Conservation (phyloP, 352 stramenopile species). For the Thalassiosira tumida region DNA sequence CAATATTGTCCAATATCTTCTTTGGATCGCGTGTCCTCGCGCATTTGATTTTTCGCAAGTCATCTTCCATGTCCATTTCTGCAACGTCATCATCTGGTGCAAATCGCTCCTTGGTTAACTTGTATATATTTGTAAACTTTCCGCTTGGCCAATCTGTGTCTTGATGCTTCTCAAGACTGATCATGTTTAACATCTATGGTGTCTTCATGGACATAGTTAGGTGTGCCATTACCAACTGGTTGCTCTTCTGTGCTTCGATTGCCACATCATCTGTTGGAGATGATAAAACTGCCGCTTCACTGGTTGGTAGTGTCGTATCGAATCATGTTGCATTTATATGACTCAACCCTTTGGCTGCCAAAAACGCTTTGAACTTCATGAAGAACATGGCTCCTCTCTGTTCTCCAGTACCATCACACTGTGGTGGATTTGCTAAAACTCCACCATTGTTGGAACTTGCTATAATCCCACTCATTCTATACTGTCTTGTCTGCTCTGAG, state of each 20-base stretch:
- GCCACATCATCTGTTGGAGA: background rate
- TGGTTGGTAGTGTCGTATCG: background rate
- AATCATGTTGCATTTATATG: background rate
- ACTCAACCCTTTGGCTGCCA: background rate
- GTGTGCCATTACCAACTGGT: background rate
- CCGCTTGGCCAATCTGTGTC: background rate
- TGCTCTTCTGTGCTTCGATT: background rate
- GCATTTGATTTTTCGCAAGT: background rate
- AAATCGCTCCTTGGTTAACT: background rate
- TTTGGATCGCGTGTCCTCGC: background rate
- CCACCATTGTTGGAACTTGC: too few relatives aligned
- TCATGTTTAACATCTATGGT: background rate
- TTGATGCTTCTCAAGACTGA: background rate
- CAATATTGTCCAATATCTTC: slow-evolving; percentile 1
- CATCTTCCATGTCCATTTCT: slow-evolving; percentile 5
- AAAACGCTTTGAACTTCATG: background rate
- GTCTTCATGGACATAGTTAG: background rate
- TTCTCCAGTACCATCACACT: background rate
- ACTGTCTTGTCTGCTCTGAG: background rate
- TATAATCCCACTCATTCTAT: background rate
- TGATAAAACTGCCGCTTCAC: background rate
- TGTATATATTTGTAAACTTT: background rate
- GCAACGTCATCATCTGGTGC: background rate
- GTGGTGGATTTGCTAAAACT: background rate
- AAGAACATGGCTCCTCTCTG: background rate